Percentiles rank a stretch among this genome's conserved stretches.
phyloP scores from a whole-genome alignment of 2,329 filamentous ascomycete genomes.

The Fusarium secorum region DNA sequence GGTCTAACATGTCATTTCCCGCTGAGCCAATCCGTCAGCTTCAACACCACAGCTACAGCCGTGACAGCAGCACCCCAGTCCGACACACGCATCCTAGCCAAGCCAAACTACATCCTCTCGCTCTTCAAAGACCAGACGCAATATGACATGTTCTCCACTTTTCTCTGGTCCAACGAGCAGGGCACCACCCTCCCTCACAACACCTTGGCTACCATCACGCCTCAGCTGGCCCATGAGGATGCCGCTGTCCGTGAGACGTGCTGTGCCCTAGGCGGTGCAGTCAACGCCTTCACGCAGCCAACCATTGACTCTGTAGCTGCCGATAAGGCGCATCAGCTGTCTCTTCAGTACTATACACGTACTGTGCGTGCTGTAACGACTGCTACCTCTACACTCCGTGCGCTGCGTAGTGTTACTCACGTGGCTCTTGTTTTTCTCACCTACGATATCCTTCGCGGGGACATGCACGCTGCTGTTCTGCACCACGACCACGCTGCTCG shows the following conservation, averaged over 20 bases:
- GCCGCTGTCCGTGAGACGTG: conserved; percentile 32
- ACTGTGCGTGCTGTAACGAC: conserved; percentile 22
- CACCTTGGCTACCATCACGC: conserved; percentile 28
- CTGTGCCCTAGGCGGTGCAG: conserved; percentile 30
- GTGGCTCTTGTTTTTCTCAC: conserved; percentile 35
- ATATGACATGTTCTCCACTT: conserved; percentile 34
- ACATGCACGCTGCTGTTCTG: conserved; percentile 20
- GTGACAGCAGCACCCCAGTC: neutral
- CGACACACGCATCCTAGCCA: conserved; percentile 25
- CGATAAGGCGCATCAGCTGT: conserved; percentile 12
- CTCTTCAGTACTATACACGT: conserved; percentile 32
- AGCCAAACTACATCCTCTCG: conserved; percentile 21
- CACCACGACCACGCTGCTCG: conserved; percentile 32
- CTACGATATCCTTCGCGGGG: conserved; percentile 34
- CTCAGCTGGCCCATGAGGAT: conserved; percentile 32
- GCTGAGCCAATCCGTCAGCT: conserved; percentile 1
- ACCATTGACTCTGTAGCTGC: conserved; percentile 8
- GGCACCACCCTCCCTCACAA: conserved; percentile 30
- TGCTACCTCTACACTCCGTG: neutral
- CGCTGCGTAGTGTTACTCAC: conserved; percentile 26
- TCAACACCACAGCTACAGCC: neutral
- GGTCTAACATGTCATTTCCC: conserved; percentile 24
- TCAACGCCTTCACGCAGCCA: conserved; percentile 21
- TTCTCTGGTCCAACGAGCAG: conserved; percentile 31
- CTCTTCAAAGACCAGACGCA: conserved; percentile 35